Evolutionary conservation across 2,329 filamentous ascomycete species (phyloP), one percentile per base, ranked within the genome.

Genomic region (Penicillium thymicola): DNA sequence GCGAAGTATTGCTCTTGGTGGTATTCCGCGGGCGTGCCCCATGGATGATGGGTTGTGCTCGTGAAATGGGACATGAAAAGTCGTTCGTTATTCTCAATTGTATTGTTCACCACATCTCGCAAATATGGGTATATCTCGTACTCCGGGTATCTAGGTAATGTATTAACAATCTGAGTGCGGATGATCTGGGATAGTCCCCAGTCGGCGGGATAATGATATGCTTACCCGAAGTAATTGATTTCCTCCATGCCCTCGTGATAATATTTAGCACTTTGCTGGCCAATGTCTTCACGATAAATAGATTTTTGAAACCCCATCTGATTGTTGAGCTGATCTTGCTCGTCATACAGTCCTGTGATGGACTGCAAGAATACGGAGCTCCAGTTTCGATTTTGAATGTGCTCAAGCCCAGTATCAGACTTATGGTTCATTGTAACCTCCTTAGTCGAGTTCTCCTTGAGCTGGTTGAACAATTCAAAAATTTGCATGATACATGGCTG

Each of bases 161-260:
- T 13, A 8, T 52, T 25, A 49, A 28, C 30, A 47, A 25, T 23
- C n/a, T 5, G 11, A 32, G 27, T 9, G 18, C 10, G 3, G 37
- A 25, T 23, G 11, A 11, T 16, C 4, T 6, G 7, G 5, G 21
- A 28, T 21, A 40, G 25, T 11, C 16, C 16, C 16, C 25, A 23
- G 7, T 28, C 3, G 4, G 9, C 9, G 6, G n/a, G 21, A 23
- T 16, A 36, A 11, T 49, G n/a, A 7, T 5, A 30, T 64, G 40
- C 67, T 50, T 59, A 77, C 56, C 77, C 77, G 61, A 78, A 79
- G 56, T 79, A 79, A 58, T 79, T 79, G 55, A 72, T 63, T 51
- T 71, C 67, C 41, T 63, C 51, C 61, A 57, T 68, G 49, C 28
- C 67, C 50, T 56, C 55, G 61, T 59, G 72, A 57, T 62, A 77